Base-by-base conservation (phyloP, 2,329 filamentous ascomycete genomes). In the Cercospora zeina region DNA sequence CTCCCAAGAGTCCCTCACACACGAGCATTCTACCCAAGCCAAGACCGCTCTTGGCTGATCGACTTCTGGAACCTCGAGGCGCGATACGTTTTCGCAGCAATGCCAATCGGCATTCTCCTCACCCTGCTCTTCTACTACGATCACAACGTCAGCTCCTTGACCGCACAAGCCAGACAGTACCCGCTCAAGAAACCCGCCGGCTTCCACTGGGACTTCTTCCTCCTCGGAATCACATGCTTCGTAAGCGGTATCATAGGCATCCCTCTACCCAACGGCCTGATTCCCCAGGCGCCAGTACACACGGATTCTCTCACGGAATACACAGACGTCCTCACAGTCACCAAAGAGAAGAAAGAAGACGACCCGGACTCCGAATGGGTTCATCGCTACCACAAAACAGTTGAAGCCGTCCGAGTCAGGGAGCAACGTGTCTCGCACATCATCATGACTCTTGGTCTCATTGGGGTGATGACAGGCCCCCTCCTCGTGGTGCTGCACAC, bases 151-250 rank as follows among this genome's bases (percentile, higher is more conserved):
- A 83, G 81, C 63, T 83, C 80, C 24, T 76, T 86, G 33, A 83
- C 80, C 9, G 83, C 83, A 0, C 83, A 85, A 72, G 82, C 81
- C 13, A 80, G 79, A 27, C 78, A 83, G 27, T 85, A 82, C 53
- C 83, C 83, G 0, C 75, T 86, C 10, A 79, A 79, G 57, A 85
- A 86, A 66, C 83, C 83, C 0, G 82, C 82, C 0, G 83, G 83
- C n/a, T 85, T 85, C 68, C 82, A 85, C 69, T 85, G 83, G 83
- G 83, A 85, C 70, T 80, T 85, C 67, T 85, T 85, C 71, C 77
- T 86, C 0, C 77, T 85, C 0, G 83, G 83, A 6, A 77, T 80
- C 62, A 85, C 83, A 0, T 84, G 81, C 1, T 82, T 83, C 62
- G 76, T 85, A 19, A 78, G 79, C 1, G 83, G 82, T 0, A 77